Percentiles rank a stretch among this genome's conserved stretches.
Evolutionary conservation across 345 rosid species (phyloP).

Genomic region (Cochlearia excelsa): DNA sequence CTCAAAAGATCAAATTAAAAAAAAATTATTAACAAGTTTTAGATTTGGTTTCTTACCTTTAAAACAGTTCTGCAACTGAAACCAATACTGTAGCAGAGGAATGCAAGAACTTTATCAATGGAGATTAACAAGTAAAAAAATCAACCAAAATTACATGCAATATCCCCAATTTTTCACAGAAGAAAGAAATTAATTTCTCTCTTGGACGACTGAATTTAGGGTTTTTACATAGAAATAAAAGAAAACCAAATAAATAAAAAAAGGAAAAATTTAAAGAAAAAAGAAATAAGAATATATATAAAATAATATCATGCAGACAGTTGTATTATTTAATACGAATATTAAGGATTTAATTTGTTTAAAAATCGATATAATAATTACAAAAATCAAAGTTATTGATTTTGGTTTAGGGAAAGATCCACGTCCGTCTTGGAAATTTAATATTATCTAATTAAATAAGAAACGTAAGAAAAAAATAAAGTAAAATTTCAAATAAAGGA

Average conservation of each 20-base stretch:
- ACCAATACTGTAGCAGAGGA: slow-evolving; percentile 30
- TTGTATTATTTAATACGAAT: slow-evolving; percentile 37
- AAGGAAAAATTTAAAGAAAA: slow-evolving; percentile 18
- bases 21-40: slow-evolving; percentile 7
- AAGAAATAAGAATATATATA: slow-evolving; percentile 15
- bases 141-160: slow-evolving; percentile 29
- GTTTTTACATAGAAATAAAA: slow-evolving; percentile 30
- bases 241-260: slow-evolving; percentile 16
- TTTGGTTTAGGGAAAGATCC: slow-evolving; percentile 86
- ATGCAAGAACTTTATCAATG: slow-evolving; percentile 25
- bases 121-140: slow-evolving; percentile 21
- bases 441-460: slow-evolving; percentile 47
- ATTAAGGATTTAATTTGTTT: slow-evolving; percentile 45
- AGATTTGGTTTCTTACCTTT: slow-evolving; percentile 33
- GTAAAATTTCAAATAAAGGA: slow-evolving; percentile 26
- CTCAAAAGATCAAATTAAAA: slow-evolving; percentile 24
- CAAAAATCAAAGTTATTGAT: slow-evolving; percentile 66
- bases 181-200: slow-evolving; percentile 29
- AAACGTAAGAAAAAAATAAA: slow-evolving; percentile 27
- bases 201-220: slow-evolving; percentile 35
- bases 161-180: slow-evolving; percentile 17
- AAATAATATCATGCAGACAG: slow-evolving; percentile 31
- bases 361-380: slow-evolving; percentile 57
- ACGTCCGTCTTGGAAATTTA: slow-evolving; percentile 94
- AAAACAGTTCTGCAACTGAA: slow-evolving; percentile 23